phyloP scores from a whole-genome alignment of 306 rosid species.

The Quercus ilex region DNA sequence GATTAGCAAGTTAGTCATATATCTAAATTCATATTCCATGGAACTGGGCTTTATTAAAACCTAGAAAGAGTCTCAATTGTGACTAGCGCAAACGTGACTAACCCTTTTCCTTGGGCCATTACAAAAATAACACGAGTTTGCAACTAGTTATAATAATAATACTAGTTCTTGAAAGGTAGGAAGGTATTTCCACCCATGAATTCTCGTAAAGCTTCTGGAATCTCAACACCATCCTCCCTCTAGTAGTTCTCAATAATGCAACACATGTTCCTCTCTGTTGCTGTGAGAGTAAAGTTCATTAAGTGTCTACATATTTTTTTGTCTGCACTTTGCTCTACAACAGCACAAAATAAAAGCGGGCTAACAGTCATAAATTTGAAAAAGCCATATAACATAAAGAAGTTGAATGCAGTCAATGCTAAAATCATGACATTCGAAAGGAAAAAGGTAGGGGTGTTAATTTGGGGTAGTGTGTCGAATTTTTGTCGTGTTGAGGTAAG shows the following conservation, averaged over 20 bases:
- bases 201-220: constrained; percentile 67
- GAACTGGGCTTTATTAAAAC: no score
- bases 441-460: background rate
- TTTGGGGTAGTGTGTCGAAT: no score
- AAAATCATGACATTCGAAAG: background rate
- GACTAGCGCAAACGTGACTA: no score
- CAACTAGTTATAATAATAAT: no score
- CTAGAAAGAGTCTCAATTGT: no score
- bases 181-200: constrained; percentile 76
- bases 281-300: constrained; percentile 88
- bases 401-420: background rate
- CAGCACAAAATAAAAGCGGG: constrained; percentile 10
- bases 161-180: constrained; percentile 64
- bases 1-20: no score
- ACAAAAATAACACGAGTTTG: no score
- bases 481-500: no score
- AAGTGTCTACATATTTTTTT: constrained; percentile 78
- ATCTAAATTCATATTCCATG: no score
- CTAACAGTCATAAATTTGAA: constrained; percentile 14
- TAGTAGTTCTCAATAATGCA: constrained; percentile 93
- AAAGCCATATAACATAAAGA: background rate
- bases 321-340: constrained; percentile 73
- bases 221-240: constrained; percentile 81
- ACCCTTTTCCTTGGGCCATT: fast-evolving
- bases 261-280: constrained; percentile 88